phyloP scores from a whole-genome alignment of 2,329 filamentous ascomycete species.

The Trichophaea hybrida region DNA sequence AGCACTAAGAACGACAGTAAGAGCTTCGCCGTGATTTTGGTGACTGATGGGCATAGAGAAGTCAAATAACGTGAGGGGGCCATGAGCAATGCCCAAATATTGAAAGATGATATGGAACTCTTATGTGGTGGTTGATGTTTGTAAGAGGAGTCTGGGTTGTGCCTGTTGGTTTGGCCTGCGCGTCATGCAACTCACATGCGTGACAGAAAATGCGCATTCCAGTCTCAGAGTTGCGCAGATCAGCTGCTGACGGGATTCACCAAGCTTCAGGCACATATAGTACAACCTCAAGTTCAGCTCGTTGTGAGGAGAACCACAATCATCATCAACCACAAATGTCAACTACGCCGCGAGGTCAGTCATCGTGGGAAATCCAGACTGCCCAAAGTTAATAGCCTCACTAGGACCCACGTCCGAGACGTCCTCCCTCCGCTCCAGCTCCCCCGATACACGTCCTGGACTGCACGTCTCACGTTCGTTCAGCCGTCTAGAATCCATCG shows the following conservation, averaged over 20 bases:
- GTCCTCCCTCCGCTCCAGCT: constrained; percentile 31
- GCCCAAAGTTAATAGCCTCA: constrained; percentile 11
- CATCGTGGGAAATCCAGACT: background rate
- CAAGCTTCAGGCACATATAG: background rate
- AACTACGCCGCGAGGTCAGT: background rate
- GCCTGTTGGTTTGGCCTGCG: background rate
- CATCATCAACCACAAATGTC: background rate
- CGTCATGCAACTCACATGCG: background rate
- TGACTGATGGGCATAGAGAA: constrained; percentile 29
- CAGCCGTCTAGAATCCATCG: constrained; percentile 34
- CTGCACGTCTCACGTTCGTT: constrained; percentile 35
- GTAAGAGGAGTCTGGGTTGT: background rate
- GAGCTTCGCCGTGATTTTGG: constrained; percentile 48
- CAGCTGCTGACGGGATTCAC: no score
- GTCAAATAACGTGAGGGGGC: background rate
- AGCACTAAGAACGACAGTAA: constrained; percentile 54
- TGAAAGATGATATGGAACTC: background rate
- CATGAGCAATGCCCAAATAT: background rate
- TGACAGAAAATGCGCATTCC: no score
- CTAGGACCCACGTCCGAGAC: constrained; percentile 2
- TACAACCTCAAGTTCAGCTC: background rate
- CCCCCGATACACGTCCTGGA: constrained; percentile 30
- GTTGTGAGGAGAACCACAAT: background rate
- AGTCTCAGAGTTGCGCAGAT: no score
- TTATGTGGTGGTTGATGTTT: background rate